phyloP scores from a whole-genome alignment of 768 basidiomycete genomes.

The Pleurotus salmoneostramineus region DNA sequence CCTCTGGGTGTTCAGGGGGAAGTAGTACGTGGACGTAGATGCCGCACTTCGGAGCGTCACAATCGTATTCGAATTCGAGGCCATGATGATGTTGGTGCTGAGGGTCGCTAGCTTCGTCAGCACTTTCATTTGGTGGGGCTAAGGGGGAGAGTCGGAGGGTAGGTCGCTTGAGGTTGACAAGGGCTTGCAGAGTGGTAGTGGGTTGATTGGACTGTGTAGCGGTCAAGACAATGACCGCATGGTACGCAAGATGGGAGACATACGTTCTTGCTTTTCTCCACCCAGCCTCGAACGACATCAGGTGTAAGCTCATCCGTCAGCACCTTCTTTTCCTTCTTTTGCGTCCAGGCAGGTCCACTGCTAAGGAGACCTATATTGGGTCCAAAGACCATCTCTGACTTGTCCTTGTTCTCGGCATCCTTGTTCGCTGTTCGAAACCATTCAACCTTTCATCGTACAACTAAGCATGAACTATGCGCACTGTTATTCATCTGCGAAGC shows the following conservation, averaged over 20 bases:
- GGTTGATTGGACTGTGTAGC: conserved; percentile 62
- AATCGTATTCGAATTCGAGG: conserved; percentile 91
- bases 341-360: conserved; percentile 69
- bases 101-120: conserved; percentile 31
- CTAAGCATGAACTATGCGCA: not conserved
- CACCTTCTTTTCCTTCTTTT: conserved; percentile 56
- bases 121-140: conserved; percentile 24
- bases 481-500: not conserved
- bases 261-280: conserved; percentile 86
- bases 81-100: conserved; percentile 57
- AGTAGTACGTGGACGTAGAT: conserved; percentile 77
- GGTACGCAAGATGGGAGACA: conserved; percentile 17
- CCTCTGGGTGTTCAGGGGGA: conserved; percentile 59
- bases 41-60: conserved; percentile 80
- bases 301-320: conserved; percentile 72
- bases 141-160: conserved; percentile 76
- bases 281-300: conserved; percentile 79
- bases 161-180: conserved; percentile 92
- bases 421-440: not conserved
- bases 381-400: conserved; percentile 83
- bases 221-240: conserved; percentile 7
- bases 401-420: conserved; percentile 47
- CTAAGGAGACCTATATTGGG: conserved; percentile 82
- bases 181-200: conserved; percentile 90
- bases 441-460: not conserved